Conservation (phyloP, 805 yeast species). For the Saccharomycopsis fermentans region DNA sequence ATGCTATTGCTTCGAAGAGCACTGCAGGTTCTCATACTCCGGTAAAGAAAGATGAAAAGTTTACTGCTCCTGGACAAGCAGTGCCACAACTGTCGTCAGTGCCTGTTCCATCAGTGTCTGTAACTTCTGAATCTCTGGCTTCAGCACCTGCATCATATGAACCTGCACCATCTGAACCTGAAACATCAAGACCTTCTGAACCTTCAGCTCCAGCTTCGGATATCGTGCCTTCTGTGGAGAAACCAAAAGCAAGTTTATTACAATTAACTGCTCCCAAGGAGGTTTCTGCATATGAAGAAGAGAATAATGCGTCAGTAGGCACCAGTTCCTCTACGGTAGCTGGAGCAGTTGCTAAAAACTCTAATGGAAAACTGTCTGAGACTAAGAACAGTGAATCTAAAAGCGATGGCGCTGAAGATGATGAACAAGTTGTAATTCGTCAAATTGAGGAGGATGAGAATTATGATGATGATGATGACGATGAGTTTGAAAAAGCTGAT, state of each 20-base stretch:
- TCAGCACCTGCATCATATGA: not conserved
- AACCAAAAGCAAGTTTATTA: not conserved
- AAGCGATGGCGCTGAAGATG: conserved; percentile 4
- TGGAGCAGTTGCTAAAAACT: not conserved
- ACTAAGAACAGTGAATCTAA: conserved; percentile 5
- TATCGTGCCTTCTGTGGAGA: not conserved
- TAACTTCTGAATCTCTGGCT: not conserved
- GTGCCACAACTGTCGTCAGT: not conserved
- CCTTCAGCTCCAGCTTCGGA: not conserved
- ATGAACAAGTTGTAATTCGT: conserved; percentile 10
- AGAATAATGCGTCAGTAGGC: conserved; percentile 10
- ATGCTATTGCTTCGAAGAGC: not conserved
- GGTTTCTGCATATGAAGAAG: not conserved
- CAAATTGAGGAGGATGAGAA: conserved; percentile 12
- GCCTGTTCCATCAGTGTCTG: not conserved
- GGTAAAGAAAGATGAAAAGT: not conserved
- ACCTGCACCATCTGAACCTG: not conserved
- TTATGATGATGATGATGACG: conserved; percentile 12
- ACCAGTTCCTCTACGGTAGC: not conserved
- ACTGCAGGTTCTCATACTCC: conserved; percentile 11
- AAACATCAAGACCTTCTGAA: not conserved
- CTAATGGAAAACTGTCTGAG: not conserved
- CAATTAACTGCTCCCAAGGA: not conserved
- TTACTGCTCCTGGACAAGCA: not conserved
- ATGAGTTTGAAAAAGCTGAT: not conserved